A percentile compares a stretch with the other conserved stretches of the same genome.
phyloP scores from a whole-genome alignment of 2,329 filamentous ascomycete species.

The Trichoderma sp. region DNA sequence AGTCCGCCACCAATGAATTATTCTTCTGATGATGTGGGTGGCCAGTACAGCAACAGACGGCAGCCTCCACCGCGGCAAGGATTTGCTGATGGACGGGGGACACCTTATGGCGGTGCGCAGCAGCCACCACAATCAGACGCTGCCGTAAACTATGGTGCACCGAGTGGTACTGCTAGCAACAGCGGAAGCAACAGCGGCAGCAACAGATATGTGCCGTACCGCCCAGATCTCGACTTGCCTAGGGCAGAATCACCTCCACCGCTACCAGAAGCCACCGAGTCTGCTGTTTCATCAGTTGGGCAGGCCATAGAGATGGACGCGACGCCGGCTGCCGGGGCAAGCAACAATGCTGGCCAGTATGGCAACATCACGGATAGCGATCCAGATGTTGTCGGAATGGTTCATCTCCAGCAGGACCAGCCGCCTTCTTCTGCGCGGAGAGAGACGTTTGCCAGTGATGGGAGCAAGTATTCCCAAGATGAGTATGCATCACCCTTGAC shows the following conservation, averaged over 20 bases:
- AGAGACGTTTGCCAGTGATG: conserved; percentile 59
- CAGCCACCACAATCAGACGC: conserved; percentile 32
- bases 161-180: conserved; percentile 34
- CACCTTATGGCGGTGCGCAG: conserved; percentile 35
- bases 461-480: conserved; percentile 71
- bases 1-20: conserved; percentile 9
- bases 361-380: conserved; percentile 61
- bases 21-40: conserved; percentile 28
- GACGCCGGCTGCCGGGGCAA: conserved; percentile 45
- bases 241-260: conserved; percentile 65
- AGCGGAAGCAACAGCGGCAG: conserved; percentile 32
- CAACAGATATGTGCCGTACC: conserved; percentile 43
- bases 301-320: conserved; percentile 81
- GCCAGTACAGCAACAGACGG: conserved; percentile 41
- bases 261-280: conserved; percentile 46
- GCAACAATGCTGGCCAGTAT: conserved; percentile 44
- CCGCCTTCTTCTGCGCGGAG: conserved; percentile 35
- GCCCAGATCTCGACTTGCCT: conserved; percentile 47
- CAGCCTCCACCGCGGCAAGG: conserved; percentile 22
- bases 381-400: conserved; percentile 70
- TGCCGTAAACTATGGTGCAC: conserved; percentile 32
- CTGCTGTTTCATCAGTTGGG: conserved; percentile 43
- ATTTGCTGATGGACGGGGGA: conserved; percentile 39
- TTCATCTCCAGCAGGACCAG: conserved; percentile 62
- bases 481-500: conserved; percentile 53